A percentile compares a stretch with the other conserved stretches of the same genome.
These are phyloP conservation scores for Curvularia verruculosa DNA, from an alignment of 2,329 filamentous ascomycete genomes.

Conservation along the genomic window DNA sequence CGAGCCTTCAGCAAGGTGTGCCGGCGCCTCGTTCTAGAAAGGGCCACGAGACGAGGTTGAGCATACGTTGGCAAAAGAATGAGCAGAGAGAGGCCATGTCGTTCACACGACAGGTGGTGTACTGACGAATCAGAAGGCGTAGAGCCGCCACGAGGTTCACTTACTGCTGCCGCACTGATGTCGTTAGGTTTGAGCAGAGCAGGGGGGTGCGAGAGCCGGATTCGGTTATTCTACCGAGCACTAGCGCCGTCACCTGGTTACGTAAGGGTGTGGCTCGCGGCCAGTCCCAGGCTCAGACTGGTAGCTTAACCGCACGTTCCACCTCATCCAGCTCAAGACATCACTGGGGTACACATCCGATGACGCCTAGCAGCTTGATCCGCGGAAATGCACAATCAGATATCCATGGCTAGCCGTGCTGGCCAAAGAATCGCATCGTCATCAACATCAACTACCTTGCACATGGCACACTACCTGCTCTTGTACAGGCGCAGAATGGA, in stretches of 20 bases:
- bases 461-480: conserved; percentile 3
- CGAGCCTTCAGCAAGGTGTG: conserved; percentile 26
- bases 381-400: neutral
- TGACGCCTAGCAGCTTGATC: neutral
- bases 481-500: conserved; percentile 14
- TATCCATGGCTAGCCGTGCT: conserved; percentile 10
- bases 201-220: conserved; percentile 2
- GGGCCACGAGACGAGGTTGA: conserved; percentile 47
- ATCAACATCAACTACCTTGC: neutral
- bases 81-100: conserved; percentile 33
- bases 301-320: conserved; percentile 16
- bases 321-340: neutral
- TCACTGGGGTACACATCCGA: neutral
- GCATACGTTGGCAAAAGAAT: conserved; percentile 37
- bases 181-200: conserved; percentile 19
- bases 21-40: conserved; percentile 36
- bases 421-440: no score
- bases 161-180: conserved; percentile 15
- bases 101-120: conserved; percentile 28
- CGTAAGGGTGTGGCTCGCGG: conserved; percentile 13
- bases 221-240: conserved; percentile 26
- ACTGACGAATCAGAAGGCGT: conserved; percentile 34
- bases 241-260: conserved; percentile 14
- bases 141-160: conserved; percentile 26
- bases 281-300: conserved; percentile 16